A percentile compares a stretch with the other conserved stretches of the same genome.
These are phyloP conservation scores for Heterococcus sp. DNA, from an alignment of 108 stramenopile species.

Conservation along the genomic window DNA sequence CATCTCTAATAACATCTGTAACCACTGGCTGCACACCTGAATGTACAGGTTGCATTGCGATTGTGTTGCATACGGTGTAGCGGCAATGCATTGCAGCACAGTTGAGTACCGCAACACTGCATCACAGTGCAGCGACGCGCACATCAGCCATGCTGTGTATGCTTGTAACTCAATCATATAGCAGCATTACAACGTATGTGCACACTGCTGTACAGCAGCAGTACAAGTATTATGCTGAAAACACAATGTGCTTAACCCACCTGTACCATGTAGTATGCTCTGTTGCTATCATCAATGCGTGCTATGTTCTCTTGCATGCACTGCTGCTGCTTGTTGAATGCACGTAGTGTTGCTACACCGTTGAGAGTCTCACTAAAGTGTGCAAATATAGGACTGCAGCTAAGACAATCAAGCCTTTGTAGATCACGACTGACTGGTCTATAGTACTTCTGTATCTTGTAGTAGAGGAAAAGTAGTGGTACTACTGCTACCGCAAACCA, in stretches of 20 bases:
- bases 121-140: too few species aligned
- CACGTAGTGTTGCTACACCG: conserved; percentile 85
- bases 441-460: conserved; percentile 34
- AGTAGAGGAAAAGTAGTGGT: conserved; percentile 21
- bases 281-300: conserved; percentile 9
- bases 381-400: conserved; percentile 49
- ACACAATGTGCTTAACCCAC: background rate
- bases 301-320: conserved; percentile 45
- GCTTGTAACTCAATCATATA: conserved; percentile 70
- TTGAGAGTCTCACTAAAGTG: conserved; percentile 62
- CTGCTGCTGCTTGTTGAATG: conserved; percentile 83
- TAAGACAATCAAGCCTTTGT: conserved; percentile 49
- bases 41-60: too few species aligned
- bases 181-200: too few species aligned
- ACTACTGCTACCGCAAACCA: conserved; percentile 25
- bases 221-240: background rate
- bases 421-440: conserved; percentile 53
- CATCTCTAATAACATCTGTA: conserved; percentile 81
- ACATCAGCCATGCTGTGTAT: conserved; percentile 16
- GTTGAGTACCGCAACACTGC: too few species aligned
- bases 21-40: conserved; percentile 70
- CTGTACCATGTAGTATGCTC: conserved; percentile 69
- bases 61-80: too few species aligned
- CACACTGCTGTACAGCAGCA: conserved; percentile 63
- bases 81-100: too few species aligned